Percentiles rank a stretch among this genome's conserved stretches.
Conservation (phyloP, 495 filamentous ascomycete genomes). For the Penicilliopsis zonata region DNA sequence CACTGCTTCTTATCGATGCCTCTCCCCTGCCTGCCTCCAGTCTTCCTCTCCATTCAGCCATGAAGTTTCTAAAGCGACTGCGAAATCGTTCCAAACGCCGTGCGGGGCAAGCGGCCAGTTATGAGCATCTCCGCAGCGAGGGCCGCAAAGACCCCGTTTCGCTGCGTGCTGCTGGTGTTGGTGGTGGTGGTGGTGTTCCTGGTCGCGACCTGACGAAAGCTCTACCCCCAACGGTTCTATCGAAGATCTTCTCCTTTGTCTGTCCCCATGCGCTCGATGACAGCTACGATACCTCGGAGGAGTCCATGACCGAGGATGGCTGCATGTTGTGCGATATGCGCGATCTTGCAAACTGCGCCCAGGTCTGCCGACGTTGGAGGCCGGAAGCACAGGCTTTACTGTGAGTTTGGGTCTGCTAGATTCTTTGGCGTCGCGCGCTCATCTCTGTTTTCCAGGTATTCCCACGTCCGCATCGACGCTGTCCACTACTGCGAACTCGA, state of each 20-base stretch:
- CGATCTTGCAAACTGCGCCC: constrained; percentile 69
- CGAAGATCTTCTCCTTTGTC: constrained; percentile 63
- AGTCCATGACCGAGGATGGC: constrained; percentile 67
- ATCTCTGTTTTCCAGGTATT: constrained; percentile 47
- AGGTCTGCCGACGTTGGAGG: constrained; percentile 65
- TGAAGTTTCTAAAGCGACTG: constrained; percentile 28
- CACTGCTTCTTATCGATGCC: constrained; percentile 1
- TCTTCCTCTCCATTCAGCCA: constrained; percentile 5
- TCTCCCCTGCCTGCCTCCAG: constrained; percentile 2
- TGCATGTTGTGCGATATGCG: constrained; percentile 96
- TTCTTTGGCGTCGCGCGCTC: constrained; percentile 2
- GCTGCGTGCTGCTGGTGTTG: not conserved
- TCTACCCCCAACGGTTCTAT: constrained; percentile 53
- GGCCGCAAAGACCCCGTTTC: not conserved
- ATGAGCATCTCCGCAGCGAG: constrained; percentile 12
- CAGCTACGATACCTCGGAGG: constrained; percentile 69
- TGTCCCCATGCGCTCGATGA: constrained; percentile 75
- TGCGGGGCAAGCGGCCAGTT: constrained; percentile 15
- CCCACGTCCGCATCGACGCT: constrained; percentile 79
- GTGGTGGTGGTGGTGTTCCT: constrained; percentile 4
- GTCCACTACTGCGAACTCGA: constrained; percentile 94
- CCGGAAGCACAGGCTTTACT: constrained; percentile 37
- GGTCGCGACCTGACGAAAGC: constrained; percentile 33
- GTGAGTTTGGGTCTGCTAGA: constrained; percentile 30
- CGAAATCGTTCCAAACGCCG: constrained; percentile 22